Percentiles rank a stretch among this genome's conserved stretches.
Evolutionary conservation across 768 basidiomycete genomes (phyloP).

Genomic region (Pleurotus cornucopiae): DNA sequence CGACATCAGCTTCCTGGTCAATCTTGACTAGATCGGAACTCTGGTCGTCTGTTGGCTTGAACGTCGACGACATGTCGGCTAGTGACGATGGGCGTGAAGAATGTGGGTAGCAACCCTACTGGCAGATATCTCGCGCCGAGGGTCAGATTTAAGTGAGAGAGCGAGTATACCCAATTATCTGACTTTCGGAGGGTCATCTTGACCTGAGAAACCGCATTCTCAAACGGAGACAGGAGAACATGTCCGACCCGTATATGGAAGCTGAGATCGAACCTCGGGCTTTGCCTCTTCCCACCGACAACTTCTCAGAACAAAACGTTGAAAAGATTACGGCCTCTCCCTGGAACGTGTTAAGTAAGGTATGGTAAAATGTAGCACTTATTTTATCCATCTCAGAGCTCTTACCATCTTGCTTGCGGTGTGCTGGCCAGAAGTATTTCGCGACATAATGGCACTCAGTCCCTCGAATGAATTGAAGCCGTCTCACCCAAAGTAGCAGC

Average conservation of each 20-base stretch:
- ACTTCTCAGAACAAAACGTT: too few species aligned
- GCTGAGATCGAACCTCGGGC: too few species aligned
- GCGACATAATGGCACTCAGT: too few species aligned
- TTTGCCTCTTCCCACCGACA: too few species aligned
- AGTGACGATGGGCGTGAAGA: neutral
- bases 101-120: constrained; percentile 6
- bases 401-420: too few species aligned
- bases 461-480: too few species aligned
- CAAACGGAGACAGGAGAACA: neutral
- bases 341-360: too few species aligned
- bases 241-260: neutral
- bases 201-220: constrained; percentile 3
- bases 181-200: neutral
- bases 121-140: constrained; percentile 2
- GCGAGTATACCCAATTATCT: neutral
- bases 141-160: constrained; percentile 10
- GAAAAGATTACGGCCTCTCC: too few species aligned
- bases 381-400: too few species aligned
- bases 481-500: too few species aligned
- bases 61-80: constrained; percentile 3
- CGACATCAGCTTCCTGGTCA: neutral
- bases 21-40: constrained; percentile 1
- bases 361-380: too few species aligned
- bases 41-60: neutral
- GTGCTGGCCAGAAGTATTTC: too few species aligned